These are phyloP conservation scores for Claviceps spartinae DNA, from an alignment of 2,329 filamentous ascomycete species.

Conservation along the genomic window DNA sequence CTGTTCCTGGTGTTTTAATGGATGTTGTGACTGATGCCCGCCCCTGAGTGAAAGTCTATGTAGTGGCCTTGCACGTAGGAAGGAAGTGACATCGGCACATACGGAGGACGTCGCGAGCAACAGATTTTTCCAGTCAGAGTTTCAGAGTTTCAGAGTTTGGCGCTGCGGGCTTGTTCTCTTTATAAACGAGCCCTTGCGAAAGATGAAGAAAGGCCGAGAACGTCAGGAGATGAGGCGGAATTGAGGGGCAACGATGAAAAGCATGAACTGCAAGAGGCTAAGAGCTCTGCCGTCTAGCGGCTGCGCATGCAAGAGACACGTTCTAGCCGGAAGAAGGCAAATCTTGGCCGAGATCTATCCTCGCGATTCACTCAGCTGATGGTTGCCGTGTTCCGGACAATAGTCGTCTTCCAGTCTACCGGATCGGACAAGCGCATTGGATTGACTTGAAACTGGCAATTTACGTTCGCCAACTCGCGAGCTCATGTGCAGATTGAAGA, in stretches of 20 bases:
- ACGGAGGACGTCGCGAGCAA: too few species aligned
- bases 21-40: neutral
- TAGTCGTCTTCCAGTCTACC: neutral
- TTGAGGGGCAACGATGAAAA: neutral
- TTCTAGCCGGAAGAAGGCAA: neutral
- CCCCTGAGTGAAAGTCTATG: neutral
- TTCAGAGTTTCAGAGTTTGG: too few species aligned
- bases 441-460: neutral
- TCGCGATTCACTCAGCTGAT: neutral
- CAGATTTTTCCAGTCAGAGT: too few species aligned
- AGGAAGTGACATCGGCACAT: too few species aligned
- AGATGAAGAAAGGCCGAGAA: neutral
- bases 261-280: too few species aligned
- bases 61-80: too few species aligned
- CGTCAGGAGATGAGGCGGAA: neutral
- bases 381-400: neutral
- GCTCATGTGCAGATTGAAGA: too few species aligned
- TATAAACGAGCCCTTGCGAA: neutral
- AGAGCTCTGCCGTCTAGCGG: neutral
- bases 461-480: neutral
- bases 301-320: neutral
- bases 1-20: neutral
- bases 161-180: neutral
- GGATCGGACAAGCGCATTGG: neutral
- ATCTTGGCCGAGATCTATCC: neutral